Evolutionary conservation across 768 basidiomycete genomes (phyloP), one percentile per base, ranked within the genome.

Genomic region (Boletus sp.): DNA sequence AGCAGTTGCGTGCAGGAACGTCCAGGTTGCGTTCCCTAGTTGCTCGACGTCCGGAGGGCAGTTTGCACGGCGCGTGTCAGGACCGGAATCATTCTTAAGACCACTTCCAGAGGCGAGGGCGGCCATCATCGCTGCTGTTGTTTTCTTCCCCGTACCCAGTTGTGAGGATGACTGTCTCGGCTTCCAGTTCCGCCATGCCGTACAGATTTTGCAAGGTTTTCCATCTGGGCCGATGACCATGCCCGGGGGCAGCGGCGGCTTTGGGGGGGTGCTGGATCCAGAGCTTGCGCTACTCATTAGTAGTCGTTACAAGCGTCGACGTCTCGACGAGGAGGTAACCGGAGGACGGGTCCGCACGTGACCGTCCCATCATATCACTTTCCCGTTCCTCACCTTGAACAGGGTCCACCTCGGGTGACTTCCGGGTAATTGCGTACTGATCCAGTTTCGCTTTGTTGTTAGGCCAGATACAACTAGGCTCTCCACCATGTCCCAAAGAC

Each of bases 21-120:
- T 88, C 96, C 96, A 98, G 2, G 96, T 96, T 42, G 95, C 88
- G 46, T 85, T 84, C 2, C 96, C 96, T 46, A 98, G 85, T 54
- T 84, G 79, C 66, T 94, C 92, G 42, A 87, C 86, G 70, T 98
- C 95, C 0, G 94, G 86, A 13, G 96, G 96, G 67, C 96, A 98
- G 52, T 89, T 77, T 5, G 75, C 73, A 2, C 82, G 81, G 21
- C 79, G 83, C 17, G 69, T 70, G 25, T 74, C 70, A 5, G 70
- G 57, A 4, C 68, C 64, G 19, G 70, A 39, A 11, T 69, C 50
- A n/a, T 65, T 61, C 58, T 66, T 56, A 59, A 68, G 53, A 25
- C 55, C 64, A 50, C 32, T 64, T 45, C 70, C 71, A 34, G 66
- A 68, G 0, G 70, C 71, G 37, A 74, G 60, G 15, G 70, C 62